phyloP scores from a whole-genome alignment of 148 eudicot genomes.

The Heliosperma pusillum region DNA sequence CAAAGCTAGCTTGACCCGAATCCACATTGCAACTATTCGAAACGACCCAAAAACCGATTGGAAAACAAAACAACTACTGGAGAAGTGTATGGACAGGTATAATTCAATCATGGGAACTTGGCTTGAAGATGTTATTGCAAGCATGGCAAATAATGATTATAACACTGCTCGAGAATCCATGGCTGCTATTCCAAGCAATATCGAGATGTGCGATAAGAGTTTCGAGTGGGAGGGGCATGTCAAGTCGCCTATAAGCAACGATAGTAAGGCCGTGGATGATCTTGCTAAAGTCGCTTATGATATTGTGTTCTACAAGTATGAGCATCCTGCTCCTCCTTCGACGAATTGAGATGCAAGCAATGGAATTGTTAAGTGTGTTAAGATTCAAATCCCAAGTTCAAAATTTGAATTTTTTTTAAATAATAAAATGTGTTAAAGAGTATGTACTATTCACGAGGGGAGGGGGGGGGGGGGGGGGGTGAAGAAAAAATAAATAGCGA shows the following conservation, averaged over 20 bases:
- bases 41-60: not conserved
- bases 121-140: not conserved
- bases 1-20: not conserved
- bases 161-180: not conserved
- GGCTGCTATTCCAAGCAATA: not conserved
- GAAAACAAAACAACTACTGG: not conserved
- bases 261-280: conserved; percentile 7
- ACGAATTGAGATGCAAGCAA: not conserved
- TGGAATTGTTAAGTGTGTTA: too few species aligned
- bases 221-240: not conserved
- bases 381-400: too few species aligned
- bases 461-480: too few species aligned
- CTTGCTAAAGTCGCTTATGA: conserved; percentile 14
- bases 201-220: conserved; percentile 15
- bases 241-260: conserved; percentile 5
- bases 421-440: too few species aligned
- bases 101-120: not conserved
- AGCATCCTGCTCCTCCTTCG: not conserved
- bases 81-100: not conserved
- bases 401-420: too few species aligned
- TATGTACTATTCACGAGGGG: too few species aligned
- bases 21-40: not conserved
- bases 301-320: not conserved
- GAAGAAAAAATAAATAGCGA: too few species aligned
- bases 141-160: conserved; percentile 3